A percentile compares a stretch with the other conserved stretches of the same genome.
Evolutionary conservation across 805 yeast genomes (phyloP).

Genomic region (Komagataella phaffii): DNA sequence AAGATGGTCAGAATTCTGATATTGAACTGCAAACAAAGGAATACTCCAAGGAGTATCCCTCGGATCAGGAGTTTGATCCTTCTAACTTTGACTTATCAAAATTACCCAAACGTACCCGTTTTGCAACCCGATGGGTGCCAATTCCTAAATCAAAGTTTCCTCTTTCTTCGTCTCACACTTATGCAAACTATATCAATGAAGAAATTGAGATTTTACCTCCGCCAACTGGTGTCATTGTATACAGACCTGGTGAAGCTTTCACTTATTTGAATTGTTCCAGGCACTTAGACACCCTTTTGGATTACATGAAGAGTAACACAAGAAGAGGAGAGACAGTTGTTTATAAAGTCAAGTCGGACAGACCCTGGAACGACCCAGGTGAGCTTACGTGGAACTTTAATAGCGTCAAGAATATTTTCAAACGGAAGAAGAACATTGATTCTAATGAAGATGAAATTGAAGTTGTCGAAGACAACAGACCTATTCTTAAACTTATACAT

Average conservation of each 20-base stretch:
- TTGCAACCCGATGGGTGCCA: slow-evolving; percentile 62
- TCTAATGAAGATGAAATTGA: slow-evolving; percentile 8
- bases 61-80: background rate
- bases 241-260: slow-evolving; percentile 69
- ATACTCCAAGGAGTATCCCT: background rate
- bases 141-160: slow-evolving; percentile 19
- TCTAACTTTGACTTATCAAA: background rate
- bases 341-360: slow-evolving; percentile 33
- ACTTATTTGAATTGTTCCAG: slow-evolving; percentile 70
- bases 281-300: slow-evolving; percentile 57
- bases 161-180: slow-evolving; percentile 10
- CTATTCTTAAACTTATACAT: slow-evolving; percentile 57
- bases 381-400: slow-evolving; percentile 21
- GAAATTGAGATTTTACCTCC: slow-evolving; percentile 55
- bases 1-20: background rate
- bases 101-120: slow-evolving; percentile 7
- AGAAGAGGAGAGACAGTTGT: slow-evolving; percentile 40
- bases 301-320: slow-evolving; percentile 49
- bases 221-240: slow-evolving; percentile 84
- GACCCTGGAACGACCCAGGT: slow-evolving; percentile 91
- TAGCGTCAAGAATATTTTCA: slow-evolving; percentile 1
- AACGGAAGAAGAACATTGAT: slow-evolving; percentile 9
- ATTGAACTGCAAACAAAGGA: background rate
- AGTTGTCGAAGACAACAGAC: slow-evolving; percentile 34
- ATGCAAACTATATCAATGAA: slow-evolving; percentile 32